Conservation (phyloP, 768 basidiomycete species). For the Amanita rimosa region DNA sequence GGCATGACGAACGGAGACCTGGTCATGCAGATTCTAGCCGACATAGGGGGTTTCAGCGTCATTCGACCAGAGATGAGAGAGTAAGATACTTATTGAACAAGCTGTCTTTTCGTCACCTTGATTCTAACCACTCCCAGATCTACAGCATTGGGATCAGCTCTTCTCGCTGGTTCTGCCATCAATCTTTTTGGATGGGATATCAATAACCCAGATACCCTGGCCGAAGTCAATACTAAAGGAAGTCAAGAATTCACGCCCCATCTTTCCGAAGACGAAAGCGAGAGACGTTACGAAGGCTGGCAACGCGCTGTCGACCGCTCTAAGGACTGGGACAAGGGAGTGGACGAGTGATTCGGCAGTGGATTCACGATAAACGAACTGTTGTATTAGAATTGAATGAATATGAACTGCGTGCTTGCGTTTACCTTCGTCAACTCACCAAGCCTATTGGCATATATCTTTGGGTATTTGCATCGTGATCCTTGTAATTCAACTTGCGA, state of each 20-base stretch:
- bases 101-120: not conserved
- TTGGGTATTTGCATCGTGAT: no score
- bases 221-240: conserved; percentile 80
- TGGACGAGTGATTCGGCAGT: conserved; percentile 13
- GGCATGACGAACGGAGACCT: conserved; percentile 94
- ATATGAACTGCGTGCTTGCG: no score
- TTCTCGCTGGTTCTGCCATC: conserved; percentile 86
- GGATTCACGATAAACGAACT: not conserved
- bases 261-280: conserved; percentile 38
- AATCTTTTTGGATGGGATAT: conserved; percentile 90
- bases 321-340: conserved; percentile 66
- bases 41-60: conserved; percentile 87
- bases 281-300: conserved; percentile 73
- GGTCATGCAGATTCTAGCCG: conserved; percentile 78
- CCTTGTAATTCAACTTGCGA: no score
- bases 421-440: no score
- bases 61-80: conserved; percentile 95
- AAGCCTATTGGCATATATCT: no score
- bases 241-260: conserved; percentile 57
- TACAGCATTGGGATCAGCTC: conserved; percentile 90
- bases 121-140: conserved; percentile 37
- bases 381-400: not conserved
- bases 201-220: conserved; percentile 67
- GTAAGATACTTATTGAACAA: conserved; percentile 30
- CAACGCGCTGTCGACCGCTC: conserved; percentile 80